Percentiles rank a stretch among this genome's conserved stretches.
These are phyloP conservation scores for Coemansia sp. DNA, from an alignment of 192 early-diverging fungal species.

Conservation along the genomic window DNA sequence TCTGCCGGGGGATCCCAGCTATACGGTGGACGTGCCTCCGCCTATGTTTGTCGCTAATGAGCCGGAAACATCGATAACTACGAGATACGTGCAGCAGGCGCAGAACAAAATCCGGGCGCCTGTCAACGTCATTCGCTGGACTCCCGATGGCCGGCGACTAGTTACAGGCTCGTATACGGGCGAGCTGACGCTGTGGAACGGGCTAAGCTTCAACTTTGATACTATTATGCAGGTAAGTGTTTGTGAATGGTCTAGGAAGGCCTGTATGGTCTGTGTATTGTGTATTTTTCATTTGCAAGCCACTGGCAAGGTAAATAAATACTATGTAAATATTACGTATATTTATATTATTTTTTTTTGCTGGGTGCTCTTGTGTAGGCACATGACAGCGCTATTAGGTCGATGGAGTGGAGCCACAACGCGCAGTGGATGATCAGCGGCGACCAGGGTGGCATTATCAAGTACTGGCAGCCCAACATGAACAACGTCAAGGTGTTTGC, in stretches of 20 bases:
- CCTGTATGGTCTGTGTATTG: not conserved
- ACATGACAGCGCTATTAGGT: conserved; percentile 91
- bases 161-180: conserved; percentile 93
- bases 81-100: conserved; percentile 45
- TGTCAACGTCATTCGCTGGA: conserved; percentile 94
- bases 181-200: conserved; percentile 98
- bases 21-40: conserved; percentile 61
- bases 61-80: conserved; percentile 46
- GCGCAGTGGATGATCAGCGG: conserved; percentile 95
- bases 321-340: conserved; percentile 1
- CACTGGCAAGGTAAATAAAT: conserved; percentile 10
- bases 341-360: not conserved
- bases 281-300: conserved; percentile 12
- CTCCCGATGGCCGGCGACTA: conserved; percentile 92
- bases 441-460: conserved; percentile 90
- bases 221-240: conserved; percentile 81
- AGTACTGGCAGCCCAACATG: conserved; percentile 98
- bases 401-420: conserved; percentile 97
- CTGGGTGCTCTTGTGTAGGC: conserved; percentile 44
- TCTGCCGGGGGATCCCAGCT: conserved; percentile 47
- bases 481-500: conserved; percentile 87
- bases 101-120: conserved; percentile 93
- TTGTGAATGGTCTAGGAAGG: not conserved
- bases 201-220: conserved; percentile 97
- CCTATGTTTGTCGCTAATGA: conserved; percentile 49